Base-by-base conservation (phyloP, 2,329 filamentous ascomycete species). In the Dothideomycetidae sp. region DNA sequence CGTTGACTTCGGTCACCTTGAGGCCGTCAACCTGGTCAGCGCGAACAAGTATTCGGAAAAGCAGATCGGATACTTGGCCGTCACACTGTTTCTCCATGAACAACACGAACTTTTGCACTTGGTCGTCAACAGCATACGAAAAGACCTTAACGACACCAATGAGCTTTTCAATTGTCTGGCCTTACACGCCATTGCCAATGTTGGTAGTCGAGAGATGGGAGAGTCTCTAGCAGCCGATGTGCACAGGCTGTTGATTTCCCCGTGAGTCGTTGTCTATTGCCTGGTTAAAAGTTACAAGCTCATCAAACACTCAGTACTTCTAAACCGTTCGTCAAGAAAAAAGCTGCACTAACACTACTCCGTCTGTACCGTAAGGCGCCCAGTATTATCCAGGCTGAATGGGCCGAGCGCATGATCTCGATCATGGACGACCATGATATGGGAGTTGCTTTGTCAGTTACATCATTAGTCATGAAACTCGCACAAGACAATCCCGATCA, bases 291-390 rank as follows among this genome's bases (percentile, higher is more conserved):
- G n/a, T n/a, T n/a, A n/a, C n/a, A n/a, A n/a, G n/a, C n/a, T n/a
- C n/a, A n/a, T n/a, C n/a, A n/a, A n/a, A n/a, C n/a, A n/a, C n/a
- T 12, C 37, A 77, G 73, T 30, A 78, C 78, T 5, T 96, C 88
- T 1, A 98, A 96, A 60, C 78, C 90, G 0, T 98, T 98, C 50
- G 90, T 98, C 42, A 98, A 98, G 70, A 98, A 98, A 64, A 98
- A 98, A 68, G 88, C 90, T 1, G 90, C 90, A 5, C 66, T 98
- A 36, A 98, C 90, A 1, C 70, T 98, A 23, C 73, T 98, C 38
- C 81, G 90, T 38, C 63, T 98, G 4, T 98, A 96, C 61, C 81
- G 90, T 49, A 98, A 98, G 63, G 77, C 86, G 52, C 85, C 88
- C 1, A 80, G 77, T 46, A 94, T 98, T 46, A 81, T 98, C 15